phyloP scores from a whole-genome alignment of 192 early-diverging fungal species.

The Glomus cerebriforme region DNA sequence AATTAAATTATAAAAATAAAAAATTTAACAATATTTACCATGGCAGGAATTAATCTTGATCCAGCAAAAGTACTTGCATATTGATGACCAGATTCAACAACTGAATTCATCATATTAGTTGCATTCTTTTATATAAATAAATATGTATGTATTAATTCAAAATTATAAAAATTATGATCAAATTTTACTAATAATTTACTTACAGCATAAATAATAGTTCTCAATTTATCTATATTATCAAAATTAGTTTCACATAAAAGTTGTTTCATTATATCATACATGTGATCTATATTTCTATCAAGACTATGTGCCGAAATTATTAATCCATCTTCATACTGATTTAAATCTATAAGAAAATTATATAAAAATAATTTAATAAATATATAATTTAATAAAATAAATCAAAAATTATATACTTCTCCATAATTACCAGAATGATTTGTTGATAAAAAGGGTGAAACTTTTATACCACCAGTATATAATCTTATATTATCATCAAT shows the following conservation, averaged over 20 bases:
- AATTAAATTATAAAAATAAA: slow-evolving; percentile 3
- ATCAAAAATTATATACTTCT: background rate
- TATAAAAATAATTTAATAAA: background rate
- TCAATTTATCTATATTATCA: slow-evolving; percentile 69
- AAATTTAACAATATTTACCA: slow-evolving; percentile 33
- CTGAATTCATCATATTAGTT: slow-evolving; percentile 71
- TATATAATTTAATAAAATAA: background rate
- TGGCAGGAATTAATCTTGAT: slow-evolving; percentile 60
- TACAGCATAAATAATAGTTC: slow-evolving; percentile 70
- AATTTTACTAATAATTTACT: slow-evolving; percentile 21
- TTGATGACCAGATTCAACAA: slow-evolving; percentile 80
- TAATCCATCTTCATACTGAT: slow-evolving; percentile 66
- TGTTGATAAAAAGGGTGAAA: slow-evolving; percentile 64
- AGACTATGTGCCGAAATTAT: slow-evolving; percentile 66
- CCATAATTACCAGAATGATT: slow-evolving; percentile 53
- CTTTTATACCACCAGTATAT: slow-evolving; percentile 83
- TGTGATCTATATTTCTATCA: slow-evolving; percentile 69
- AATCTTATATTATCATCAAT: slow-evolving; percentile 87
- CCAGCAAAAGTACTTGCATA: slow-evolving; percentile 77
- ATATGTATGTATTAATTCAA: background rate
- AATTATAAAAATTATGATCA: too few relatives aligned
- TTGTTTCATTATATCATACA: slow-evolving; percentile 76
- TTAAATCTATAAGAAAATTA: slow-evolving; percentile 46
- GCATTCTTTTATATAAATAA: slow-evolving; percentile 53
- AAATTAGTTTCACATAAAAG: slow-evolving; percentile 73